These are phyloP conservation scores for Penstemon davidsonii DNA, from an alignment of 257 asterid species.

Conservation along the genomic window DNA sequence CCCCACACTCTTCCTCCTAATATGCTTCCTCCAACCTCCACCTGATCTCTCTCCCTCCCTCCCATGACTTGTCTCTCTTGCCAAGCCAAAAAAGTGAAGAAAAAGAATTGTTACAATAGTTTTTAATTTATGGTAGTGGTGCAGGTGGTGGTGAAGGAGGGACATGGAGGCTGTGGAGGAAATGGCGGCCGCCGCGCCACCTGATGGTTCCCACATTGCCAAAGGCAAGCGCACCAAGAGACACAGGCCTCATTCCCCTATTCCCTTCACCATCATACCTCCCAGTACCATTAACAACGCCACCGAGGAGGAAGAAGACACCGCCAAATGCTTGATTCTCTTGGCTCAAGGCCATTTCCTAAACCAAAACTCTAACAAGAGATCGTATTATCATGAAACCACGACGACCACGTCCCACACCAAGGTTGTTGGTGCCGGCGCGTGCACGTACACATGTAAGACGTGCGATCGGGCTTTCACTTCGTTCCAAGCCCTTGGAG, in stretches of 20 bases:
- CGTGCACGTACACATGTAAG: slow-evolving; percentile 57
- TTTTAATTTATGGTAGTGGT: slow-evolving; percentile 33
- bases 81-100: slow-evolving; percentile 5
- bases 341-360: slow-evolving; percentile 42
- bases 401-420: neutral
- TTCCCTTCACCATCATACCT: slow-evolving; percentile 36
- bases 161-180: slow-evolving; percentile 46
- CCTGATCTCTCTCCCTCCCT: slow-evolving; percentile 36
- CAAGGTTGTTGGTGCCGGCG: slow-evolving; percentile 11
- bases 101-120: neutral
- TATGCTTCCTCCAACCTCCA: slow-evolving; percentile 31
- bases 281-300: slow-evolving; percentile 24
- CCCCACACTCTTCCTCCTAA: slow-evolving; percentile 35
- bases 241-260: slow-evolving; percentile 47
- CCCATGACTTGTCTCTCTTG: slow-evolving; percentile 23
- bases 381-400: neutral
- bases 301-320: slow-evolving; percentile 56
- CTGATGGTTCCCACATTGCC: slow-evolving; percentile 34
- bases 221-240: slow-evolving; percentile 61
- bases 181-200: slow-evolving; percentile 17
- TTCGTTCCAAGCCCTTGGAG: slow-evolving; percentile 76
- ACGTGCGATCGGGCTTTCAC: slow-evolving; percentile 58
- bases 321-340: slow-evolving; percentile 60
- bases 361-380: neutral
- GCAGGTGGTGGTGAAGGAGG: slow-evolving; percentile 32